phyloP scores from a whole-genome alignment of 768 basidiomycete species.

The Agaricus subrufescens region DNA sequence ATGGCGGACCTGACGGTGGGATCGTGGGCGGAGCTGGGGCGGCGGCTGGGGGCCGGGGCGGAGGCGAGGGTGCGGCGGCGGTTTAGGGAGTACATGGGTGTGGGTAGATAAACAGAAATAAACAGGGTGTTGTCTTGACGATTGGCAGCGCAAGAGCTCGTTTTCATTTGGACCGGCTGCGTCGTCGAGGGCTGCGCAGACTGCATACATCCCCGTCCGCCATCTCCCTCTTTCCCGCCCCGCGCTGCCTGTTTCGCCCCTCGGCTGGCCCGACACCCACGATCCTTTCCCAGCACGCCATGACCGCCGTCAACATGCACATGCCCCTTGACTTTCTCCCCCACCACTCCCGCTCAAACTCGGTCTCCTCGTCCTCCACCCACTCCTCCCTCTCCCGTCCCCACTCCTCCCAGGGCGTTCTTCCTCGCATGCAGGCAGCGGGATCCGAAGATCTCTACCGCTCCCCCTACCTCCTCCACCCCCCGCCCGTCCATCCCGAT shows the following conservation, averaged over 20 bases:
- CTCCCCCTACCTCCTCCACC: slow-evolving; percentile 53
- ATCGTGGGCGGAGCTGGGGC: slow-evolving; percentile 67
- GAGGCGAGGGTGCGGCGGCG: slow-evolving; percentile 51
- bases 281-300: slow-evolving; percentile 25
- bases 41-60: slow-evolving; percentile 49
- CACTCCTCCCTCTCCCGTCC: slow-evolving; percentile 72
- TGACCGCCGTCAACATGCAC: slow-evolving; percentile 75
- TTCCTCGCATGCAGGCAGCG: slow-evolving; percentile 47
- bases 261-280: slow-evolving; percentile 59
- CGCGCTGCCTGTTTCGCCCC: slow-evolving; percentile 21
- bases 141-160: slow-evolving; percentile 23
- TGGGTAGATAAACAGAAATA: slow-evolving; percentile 35
- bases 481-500: slow-evolving; percentile 30
- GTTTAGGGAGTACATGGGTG: slow-evolving; percentile 76
- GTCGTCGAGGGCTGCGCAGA: slow-evolving; percentile 1
- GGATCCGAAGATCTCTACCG: slow-evolving; percentile 72
- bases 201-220: slow-evolving; percentile 16
- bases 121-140: slow-evolving; percentile 39
- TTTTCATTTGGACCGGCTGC: slow-evolving; percentile 23
- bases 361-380: slow-evolving; percentile 71
- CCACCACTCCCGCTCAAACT: slow-evolving; percentile 69
- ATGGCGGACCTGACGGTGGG: slow-evolving; percentile 76
- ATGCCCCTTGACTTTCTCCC: slow-evolving; percentile 74
- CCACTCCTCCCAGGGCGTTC: slow-evolving; percentile 68
- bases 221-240: slow-evolving; percentile 15